These are phyloP conservation scores for Boletus coccyginus DNA, from an alignment of 768 basidiomycete species.

Conservation along the genomic window DNA sequence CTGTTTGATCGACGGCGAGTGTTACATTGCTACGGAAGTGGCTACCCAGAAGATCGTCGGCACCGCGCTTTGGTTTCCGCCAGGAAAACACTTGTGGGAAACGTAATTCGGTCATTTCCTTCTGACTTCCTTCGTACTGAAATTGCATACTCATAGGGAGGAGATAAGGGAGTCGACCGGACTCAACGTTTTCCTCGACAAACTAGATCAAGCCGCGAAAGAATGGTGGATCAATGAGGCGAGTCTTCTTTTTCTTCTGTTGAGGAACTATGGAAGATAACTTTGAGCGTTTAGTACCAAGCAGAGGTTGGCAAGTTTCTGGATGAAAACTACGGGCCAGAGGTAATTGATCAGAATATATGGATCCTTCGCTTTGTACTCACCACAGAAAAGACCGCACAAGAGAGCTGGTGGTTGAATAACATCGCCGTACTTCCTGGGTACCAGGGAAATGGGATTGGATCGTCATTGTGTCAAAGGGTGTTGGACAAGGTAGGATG, in stretches of 20 bases:
- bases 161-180: not conserved
- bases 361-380: not conserved
- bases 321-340: not conserved
- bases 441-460: slow-evolving; percentile 5
- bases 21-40: slow-evolving; percentile 1
- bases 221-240: slow-evolving; percentile 6
- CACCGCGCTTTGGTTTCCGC: slow-evolving; percentile 3
- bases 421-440: not conserved
- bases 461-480: not conserved
- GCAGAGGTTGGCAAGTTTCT: not conserved
- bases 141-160: not conserved
- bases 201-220: not conserved
- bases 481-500: slow-evolving; percentile 1
- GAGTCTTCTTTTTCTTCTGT: not conserved
- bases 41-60: slow-evolving; percentile 1
- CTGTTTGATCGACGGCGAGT: slow-evolving; percentile 5
- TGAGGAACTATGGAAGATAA: not conserved
- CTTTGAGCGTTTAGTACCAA: not conserved
- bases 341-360: not conserved
- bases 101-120: not conserved
- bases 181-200: not conserved
- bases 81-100: not conserved
- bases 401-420: slow-evolving; percentile 4
- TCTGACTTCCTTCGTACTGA: no score
- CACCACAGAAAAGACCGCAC: not conserved